Evolutionary conservation across 2,329 filamentous ascomycete genomes (phyloP).

Genomic region (Colletotrichum horii): DNA sequence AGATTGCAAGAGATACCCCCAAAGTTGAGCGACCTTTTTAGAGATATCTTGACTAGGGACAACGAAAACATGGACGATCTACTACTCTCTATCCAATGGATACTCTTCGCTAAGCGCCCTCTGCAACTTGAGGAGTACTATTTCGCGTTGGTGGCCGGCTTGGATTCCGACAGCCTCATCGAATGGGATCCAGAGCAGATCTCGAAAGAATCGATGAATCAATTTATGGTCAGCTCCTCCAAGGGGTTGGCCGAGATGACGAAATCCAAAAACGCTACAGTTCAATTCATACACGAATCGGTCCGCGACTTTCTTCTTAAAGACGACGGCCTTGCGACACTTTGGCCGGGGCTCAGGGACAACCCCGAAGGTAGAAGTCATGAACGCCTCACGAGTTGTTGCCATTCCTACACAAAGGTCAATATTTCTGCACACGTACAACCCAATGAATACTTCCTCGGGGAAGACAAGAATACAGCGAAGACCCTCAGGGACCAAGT

Average conservation of each 20-base stretch:
- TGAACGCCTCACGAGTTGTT: not conserved
- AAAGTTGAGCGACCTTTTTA: slow-evolving; percentile 49
- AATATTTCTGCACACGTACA: rapidly evolving
- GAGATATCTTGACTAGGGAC: slow-evolving; percentile 53
- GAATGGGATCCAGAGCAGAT: slow-evolving; percentile 18
- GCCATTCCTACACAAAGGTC: not conserved
- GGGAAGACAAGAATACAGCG: too few relatives aligned
- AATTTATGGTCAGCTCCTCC: slow-evolving; percentile 42
- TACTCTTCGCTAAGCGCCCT: slow-evolving; percentile 50
- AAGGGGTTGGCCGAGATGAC: slow-evolving; percentile 52
- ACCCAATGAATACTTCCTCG: not conserved
- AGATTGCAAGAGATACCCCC: slow-evolving; percentile 34
- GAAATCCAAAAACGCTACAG: slow-evolving; percentile 27
- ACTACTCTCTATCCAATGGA: slow-evolving; percentile 50
- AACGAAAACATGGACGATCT: slow-evolving; percentile 40
- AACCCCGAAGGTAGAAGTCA: not conserved
- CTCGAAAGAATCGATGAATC: slow-evolving; percentile 24
- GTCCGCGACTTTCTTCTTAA: slow-evolving; percentile 45
- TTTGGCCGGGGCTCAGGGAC: not conserved
- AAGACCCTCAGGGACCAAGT: not conserved
- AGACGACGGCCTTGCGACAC: not conserved
- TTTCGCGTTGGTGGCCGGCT: slow-evolving; percentile 39
- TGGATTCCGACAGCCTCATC: slow-evolving; percentile 24
- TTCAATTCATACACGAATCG: slow-evolving; percentile 56
- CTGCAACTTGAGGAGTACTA: slow-evolving; percentile 40